Conservation (phyloP, 495 filamentous ascomycete species). For the Talaromyces nanjingensis region DNA sequence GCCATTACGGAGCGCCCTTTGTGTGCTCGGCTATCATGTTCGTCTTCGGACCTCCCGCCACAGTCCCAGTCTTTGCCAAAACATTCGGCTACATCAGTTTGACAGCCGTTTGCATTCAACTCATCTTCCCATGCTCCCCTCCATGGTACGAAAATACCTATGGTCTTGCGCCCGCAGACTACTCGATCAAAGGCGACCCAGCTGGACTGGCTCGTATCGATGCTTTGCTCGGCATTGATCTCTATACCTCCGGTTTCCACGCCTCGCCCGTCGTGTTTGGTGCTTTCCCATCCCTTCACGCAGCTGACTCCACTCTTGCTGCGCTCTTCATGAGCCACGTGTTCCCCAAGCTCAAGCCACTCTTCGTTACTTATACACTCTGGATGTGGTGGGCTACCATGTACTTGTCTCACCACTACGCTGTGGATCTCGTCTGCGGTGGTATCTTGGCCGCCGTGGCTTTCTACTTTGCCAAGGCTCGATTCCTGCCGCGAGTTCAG, state of each 20-base stretch:
- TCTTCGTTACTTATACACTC: conserved; percentile 73
- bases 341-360: conserved; percentile 68
- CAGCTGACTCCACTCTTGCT: conserved; percentile 77
- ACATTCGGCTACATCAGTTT: conserved; percentile 91
- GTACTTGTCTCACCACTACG: conserved; percentile 95
- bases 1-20: conserved; percentile 77
- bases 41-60: conserved; percentile 80
- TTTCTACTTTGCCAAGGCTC: conserved; percentile 72
- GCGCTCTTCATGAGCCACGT: conserved; percentile 88
- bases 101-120: conserved; percentile 74
- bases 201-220: conserved; percentile 87
- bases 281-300: conserved; percentile 87
- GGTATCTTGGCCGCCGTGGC: conserved; percentile 69
- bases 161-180: conserved; percentile 83
- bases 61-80: conserved; percentile 72
- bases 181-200: conserved; percentile 79
- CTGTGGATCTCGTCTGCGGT: conserved; percentile 84
- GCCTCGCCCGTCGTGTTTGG: conserved; percentile 89
- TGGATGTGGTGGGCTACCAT: conserved; percentile 99
- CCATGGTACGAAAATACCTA: conserved; percentile 94
- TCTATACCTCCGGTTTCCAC: conserved; percentile 86
- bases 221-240: conserved; percentile 75
- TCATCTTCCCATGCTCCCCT: conserved; percentile 85
- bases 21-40: conserved; percentile 73
- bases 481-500: conserved; percentile 76